These are phyloP conservation scores for Paramyrothecium roridum DNA, from an alignment of 2,329 filamentous ascomycete species.

Conservation along the genomic window DNA sequence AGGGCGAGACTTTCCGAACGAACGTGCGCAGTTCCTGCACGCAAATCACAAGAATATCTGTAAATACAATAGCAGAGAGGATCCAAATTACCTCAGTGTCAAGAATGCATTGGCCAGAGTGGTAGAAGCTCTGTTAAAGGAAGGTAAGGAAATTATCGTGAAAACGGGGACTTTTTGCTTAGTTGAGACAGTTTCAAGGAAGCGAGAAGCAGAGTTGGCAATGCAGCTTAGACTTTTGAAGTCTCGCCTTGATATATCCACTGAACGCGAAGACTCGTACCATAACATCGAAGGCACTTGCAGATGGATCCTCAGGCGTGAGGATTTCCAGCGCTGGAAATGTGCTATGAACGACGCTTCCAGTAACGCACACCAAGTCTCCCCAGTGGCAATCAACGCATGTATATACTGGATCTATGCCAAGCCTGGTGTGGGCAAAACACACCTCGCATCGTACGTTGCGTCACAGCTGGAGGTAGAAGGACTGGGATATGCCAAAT, in stretches of 20 bases:
- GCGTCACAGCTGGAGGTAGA: constrained; percentile 6
- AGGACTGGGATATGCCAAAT: constrained; percentile 5
- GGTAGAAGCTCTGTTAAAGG: neutral
- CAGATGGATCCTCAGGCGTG: constrained; percentile 22
- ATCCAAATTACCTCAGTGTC: constrained; percentile 21
- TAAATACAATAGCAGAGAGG: constrained; percentile 22
- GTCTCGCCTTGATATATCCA: neutral
- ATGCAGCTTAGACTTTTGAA: neutral
- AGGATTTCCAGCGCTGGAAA: constrained; percentile 21
- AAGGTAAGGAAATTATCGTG: no score
- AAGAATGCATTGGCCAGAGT: constrained; percentile 14
- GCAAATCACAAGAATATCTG: constrained; percentile 27
- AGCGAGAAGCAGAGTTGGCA: neutral
- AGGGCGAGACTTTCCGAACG: no score
- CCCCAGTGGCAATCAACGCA: no score
- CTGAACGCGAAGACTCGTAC: constrained; percentile 14
- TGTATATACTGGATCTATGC: constrained; percentile 6
- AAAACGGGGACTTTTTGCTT: no score
- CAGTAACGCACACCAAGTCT: no score
- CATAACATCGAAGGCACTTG: constrained; percentile 21
- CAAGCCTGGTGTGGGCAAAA: constrained; percentile 7
- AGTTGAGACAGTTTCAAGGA: no score
- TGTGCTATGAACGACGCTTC: no score
- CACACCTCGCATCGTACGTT: constrained; percentile 4
- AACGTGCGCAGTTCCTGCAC: constrained; percentile 18